phyloP scores from a whole-genome alignment of 1,284 basidiomycete species.

The Fomitopsis betulina region DNA sequence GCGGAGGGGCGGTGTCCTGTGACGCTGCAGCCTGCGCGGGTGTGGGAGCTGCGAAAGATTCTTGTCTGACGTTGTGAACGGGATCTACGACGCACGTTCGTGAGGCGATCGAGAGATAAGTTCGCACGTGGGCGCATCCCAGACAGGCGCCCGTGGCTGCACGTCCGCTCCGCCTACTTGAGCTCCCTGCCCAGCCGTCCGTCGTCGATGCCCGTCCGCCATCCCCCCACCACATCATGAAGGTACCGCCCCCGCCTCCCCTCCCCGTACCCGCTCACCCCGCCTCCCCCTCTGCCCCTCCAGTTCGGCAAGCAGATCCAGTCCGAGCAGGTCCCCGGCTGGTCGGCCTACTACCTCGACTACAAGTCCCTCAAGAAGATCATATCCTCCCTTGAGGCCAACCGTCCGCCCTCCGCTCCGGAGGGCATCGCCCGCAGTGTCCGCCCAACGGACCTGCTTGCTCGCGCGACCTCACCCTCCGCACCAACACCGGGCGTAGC shows the following conservation, averaged over 20 bases:
- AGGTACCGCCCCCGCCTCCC: conserved; percentile 22
- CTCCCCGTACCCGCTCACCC: conserved; percentile 12
- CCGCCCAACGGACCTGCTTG: conserved; percentile 61
- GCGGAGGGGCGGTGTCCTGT: conserved; percentile 82
- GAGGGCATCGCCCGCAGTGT: conserved; percentile 83
- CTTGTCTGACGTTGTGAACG: conserved; percentile 47
- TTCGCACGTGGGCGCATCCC: conserved; percentile 9
- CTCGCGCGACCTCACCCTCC: conserved; percentile 8
- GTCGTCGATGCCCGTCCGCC: conserved; percentile 7
- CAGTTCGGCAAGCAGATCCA: conserved; percentile 99
- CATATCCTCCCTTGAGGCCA: conserved; percentile 94
- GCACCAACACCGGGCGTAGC: not conserved
- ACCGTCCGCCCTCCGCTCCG: conserved; percentile 85
- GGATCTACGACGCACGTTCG: conserved; percentile 27
- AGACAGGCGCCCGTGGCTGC: not conserved
- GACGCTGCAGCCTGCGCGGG: conserved; percentile 69
- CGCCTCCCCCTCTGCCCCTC: conserved; percentile 1
- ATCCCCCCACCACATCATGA: conserved; percentile 22
- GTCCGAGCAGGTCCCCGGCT: conserved; percentile 95
- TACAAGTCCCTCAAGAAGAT: conserved; percentile 99
- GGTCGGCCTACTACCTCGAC: conserved; percentile 95
- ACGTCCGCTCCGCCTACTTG: not conserved
- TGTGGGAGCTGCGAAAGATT: conserved; percentile 87
- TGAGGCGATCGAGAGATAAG: conserved; percentile 17
- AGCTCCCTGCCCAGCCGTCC: conserved; percentile 2